phyloP scores from a whole-genome alignment of 441 rosid species.

The Monsonia emarginata region DNA sequence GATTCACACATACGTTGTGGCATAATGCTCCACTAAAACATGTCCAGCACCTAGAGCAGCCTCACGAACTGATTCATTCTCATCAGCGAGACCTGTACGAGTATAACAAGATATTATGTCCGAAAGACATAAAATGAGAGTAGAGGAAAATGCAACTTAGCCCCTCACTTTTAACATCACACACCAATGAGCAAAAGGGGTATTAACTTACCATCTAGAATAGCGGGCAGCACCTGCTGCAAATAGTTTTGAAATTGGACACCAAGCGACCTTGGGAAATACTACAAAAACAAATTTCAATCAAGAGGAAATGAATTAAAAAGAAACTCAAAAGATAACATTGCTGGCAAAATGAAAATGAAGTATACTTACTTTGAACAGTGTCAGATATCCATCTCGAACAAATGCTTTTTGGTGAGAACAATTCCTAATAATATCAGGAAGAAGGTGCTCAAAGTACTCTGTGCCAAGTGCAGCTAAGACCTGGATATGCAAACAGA shows the following conservation, averaged over 20 bases:
- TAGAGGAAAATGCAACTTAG: conserved; percentile 5
- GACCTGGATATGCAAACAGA: conserved; percentile 36
- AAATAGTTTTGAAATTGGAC: conserved; percentile 86
- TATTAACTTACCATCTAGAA: conserved; percentile 61
- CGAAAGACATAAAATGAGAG: conserved; percentile 10
- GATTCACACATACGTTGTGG: conserved; percentile 59
- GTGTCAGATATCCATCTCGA: conserved; percentile 89
- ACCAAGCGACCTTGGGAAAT: conserved; percentile 90
- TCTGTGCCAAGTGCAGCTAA: conserved; percentile 72
- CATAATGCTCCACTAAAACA: conserved; percentile 97
- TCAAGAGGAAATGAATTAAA: neutral
- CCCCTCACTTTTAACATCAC: neutral
- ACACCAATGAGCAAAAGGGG: neutral
- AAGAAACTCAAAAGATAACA: neutral
- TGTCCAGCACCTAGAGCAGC: conserved; percentile 99
- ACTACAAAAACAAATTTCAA: conserved; percentile 33
- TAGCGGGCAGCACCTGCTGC: conserved; percentile 83
- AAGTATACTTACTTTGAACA: conserved; percentile 61
- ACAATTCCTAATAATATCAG: conserved; percentile 84
- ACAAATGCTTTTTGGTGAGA: conserved; percentile 89
- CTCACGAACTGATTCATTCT: conserved; percentile 98
- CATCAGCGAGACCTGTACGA: conserved; percentile 87
- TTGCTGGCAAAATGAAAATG: neutral
- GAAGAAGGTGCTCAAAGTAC: conserved; percentile 57
- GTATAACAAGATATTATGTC: conserved; percentile 11